Evolutionary conservation across 805 yeast species (phyloP), one percentile per base, ranked within the genome.

Genomic region (Candida fluviatilis): DNA sequence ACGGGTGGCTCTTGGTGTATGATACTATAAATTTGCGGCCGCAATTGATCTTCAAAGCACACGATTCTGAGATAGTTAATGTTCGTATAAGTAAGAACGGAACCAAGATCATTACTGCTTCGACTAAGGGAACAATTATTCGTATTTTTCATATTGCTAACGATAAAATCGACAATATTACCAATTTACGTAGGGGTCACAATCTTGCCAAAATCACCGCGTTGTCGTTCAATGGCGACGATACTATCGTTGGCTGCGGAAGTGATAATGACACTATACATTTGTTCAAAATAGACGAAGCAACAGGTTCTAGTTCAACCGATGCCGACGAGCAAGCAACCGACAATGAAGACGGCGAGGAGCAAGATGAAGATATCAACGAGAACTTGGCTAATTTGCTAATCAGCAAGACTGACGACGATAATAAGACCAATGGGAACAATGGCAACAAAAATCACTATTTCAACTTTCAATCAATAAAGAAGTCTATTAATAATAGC

Each of bases 251-350:
- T 21, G 73, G 67, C 4, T 65, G 71, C 41, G 69, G 64, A 5
- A 62, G 69, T 3, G 70, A 64, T 18, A 58, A 56, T 39, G 61
- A 61, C 33, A 68, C 74, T 2, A 55, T 69, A n/a, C 74, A 69
- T 41, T 54, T 69, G 17, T 69, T 67, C 46, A 49, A 49, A 25
- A 35, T 68, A 21, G 31, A 40, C 23, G 21, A 42, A 27, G 8
- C 42, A 5, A 18, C 18, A 8, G n/a, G 10, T 7, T 12, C 18
- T 3, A 44, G 42, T 4, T 31, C 34, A 12, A 8, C 18, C 18
- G 29, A 26, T n/a, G 42, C 35, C 5, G 43, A 18, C 10, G 43
- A 41, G 3, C 43, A 41, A 16, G 38, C 39, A n/a, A 16, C 23
- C 7, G 47, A 42, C 7, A 24, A 31, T 4, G 35, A 18, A 3